Percentiles rank a stretch among this genome's conserved stretches.
These are phyloP conservation scores for Aspergillus sclerotialis DNA, from an alignment of 2,329 filamentous ascomycete species.

Conservation along the genomic window DNA sequence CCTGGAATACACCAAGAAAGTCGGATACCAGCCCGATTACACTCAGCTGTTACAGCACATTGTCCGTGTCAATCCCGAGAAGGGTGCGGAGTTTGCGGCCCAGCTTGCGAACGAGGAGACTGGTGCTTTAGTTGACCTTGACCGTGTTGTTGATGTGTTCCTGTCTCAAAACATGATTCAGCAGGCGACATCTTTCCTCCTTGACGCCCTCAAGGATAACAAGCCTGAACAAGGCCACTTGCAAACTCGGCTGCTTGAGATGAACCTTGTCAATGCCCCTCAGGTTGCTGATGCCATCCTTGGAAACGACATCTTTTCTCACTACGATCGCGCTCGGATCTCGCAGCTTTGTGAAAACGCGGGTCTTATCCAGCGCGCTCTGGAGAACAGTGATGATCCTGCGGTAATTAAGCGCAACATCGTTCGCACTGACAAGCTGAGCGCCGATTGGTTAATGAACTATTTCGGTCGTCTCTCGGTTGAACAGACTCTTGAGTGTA, in stretches of 20 bases:
- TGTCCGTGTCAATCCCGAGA: conserved; percentile 82
- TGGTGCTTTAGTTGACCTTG: conserved; percentile 81
- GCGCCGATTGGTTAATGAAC: conserved; percentile 79
- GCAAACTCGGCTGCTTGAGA: conserved; percentile 91
- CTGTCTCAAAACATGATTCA: conserved; percentile 97
- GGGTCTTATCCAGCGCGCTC: conserved; percentile 73
- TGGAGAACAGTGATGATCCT: conserved; percentile 93
- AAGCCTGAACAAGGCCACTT: conserved; percentile 86
- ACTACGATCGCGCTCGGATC: conserved; percentile 89
- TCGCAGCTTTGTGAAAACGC: conserved; percentile 89
- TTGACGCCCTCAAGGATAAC: conserved; percentile 93
- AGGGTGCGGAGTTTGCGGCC: conserved; percentile 91
- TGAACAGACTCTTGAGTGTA: conserved; percentile 86
- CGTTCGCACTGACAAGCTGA: conserved; percentile 74
- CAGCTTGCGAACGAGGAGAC: conserved; percentile 82
- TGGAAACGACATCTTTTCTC: conserved; percentile 95
- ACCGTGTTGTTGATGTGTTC: conserved; percentile 96
- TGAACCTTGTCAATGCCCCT: conserved; percentile 94
- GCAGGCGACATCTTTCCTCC: conserved; percentile 93
- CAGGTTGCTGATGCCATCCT: conserved; percentile 97
- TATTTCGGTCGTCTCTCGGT: conserved; percentile 95
- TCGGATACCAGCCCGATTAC: conserved; percentile 91
- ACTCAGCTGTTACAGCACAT: conserved; percentile 88
- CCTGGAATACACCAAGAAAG: conserved; percentile 77
- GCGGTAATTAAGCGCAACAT: conserved; percentile 86